phyloP scores from a whole-genome alignment of 176 grass and related monocot genomes.

The Aegilops longissima region DNA sequence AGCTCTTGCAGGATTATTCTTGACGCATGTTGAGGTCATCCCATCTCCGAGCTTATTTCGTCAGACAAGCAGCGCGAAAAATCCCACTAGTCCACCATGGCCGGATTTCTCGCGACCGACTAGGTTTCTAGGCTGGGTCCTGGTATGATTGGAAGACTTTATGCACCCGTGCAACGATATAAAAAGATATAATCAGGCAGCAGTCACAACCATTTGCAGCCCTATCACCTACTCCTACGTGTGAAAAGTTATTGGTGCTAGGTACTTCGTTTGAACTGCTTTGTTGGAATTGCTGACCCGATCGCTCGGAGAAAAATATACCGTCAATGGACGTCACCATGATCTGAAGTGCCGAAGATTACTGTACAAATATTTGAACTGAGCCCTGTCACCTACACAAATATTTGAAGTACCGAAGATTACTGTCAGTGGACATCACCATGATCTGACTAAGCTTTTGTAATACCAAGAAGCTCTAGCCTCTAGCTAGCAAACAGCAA shows the following conservation, averaged over 20 bases:
- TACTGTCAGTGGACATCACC: neutral
- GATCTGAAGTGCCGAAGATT: too few relatives aligned
- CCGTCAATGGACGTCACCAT: neutral
- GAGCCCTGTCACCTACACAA: too few relatives aligned
- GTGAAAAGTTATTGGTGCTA: slow-evolving; percentile 20
- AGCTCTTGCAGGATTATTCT: neutral
- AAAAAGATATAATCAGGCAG: neutral
- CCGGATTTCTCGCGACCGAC: neutral
- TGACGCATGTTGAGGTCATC: slow-evolving; percentile 30
- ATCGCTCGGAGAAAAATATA: neutral
- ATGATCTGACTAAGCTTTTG: neutral
- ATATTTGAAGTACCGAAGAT: too few relatives aligned
- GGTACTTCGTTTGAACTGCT: neutral
- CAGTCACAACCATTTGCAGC: slow-evolving; percentile 14
- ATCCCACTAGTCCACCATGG: neutral
- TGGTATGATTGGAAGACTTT: slow-evolving; percentile 30
- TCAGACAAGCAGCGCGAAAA: neutral
- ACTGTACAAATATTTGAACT: neutral
- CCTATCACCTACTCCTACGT: neutral
- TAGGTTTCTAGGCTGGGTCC: neutral
- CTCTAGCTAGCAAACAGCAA: neutral
- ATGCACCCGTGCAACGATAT: slow-evolving; percentile 32
- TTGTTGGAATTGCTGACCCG: neutral
- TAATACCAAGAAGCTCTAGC: neutral
- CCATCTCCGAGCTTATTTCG: neutral